These are phyloP conservation scores for Cercophora scortea DNA, from an alignment of 495 filamentous ascomycete genomes.

Conservation along the genomic window DNA sequence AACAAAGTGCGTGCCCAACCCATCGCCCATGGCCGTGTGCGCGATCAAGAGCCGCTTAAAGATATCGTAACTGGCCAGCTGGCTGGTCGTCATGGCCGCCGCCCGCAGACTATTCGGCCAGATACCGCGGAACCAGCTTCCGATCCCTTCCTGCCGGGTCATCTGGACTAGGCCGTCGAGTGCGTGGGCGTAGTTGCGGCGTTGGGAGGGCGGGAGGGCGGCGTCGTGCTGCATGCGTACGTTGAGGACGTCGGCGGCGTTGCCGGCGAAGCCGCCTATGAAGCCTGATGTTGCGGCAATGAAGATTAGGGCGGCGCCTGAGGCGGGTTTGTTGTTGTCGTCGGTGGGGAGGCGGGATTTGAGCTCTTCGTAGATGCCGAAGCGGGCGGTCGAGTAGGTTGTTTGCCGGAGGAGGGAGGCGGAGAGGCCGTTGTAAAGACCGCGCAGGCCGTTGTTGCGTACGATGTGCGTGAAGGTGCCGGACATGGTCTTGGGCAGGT, in stretches of 20 bases:
- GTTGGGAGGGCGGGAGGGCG: slow-evolving; percentile 61
- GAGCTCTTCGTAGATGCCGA: slow-evolving; percentile 90
- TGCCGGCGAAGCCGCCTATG: slow-evolving; percentile 82
- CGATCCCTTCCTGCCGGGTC: slow-evolving; percentile 67
- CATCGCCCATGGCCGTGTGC: slow-evolving; percentile 63
- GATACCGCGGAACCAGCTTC: slow-evolving; percentile 75
- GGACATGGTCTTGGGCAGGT: slow-evolving; percentile 64
- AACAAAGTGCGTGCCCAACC: slow-evolving; percentile 75
- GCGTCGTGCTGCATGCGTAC: slow-evolving; percentile 98
- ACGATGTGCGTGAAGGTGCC: slow-evolving; percentile 74
- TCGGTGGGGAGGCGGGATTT: slow-evolving; percentile 53
- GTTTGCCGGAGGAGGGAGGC: slow-evolving; percentile 86
- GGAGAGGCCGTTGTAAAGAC: slow-evolving; percentile 81
- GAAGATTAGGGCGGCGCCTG: slow-evolving; percentile 64
- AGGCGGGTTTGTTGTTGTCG: slow-evolving; percentile 34
- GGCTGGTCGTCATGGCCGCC: slow-evolving; percentile 86
- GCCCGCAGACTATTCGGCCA: slow-evolving; percentile 87
- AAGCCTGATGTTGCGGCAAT: slow-evolving; percentile 81
- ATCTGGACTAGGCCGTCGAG: slow-evolving; percentile 80
- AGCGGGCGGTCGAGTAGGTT: slow-evolving; percentile 87
- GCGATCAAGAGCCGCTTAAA: slow-evolving; percentile 76
- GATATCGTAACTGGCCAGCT: slow-evolving; percentile 84
- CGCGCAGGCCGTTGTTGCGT: slow-evolving; percentile 53
- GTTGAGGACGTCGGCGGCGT: slow-evolving; percentile 92
- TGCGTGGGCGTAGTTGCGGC: slow-evolving; percentile 84